phyloP scores from a whole-genome alignment of 371 early-diverging fungal species.

The Blakeslea trispora region DNA sequence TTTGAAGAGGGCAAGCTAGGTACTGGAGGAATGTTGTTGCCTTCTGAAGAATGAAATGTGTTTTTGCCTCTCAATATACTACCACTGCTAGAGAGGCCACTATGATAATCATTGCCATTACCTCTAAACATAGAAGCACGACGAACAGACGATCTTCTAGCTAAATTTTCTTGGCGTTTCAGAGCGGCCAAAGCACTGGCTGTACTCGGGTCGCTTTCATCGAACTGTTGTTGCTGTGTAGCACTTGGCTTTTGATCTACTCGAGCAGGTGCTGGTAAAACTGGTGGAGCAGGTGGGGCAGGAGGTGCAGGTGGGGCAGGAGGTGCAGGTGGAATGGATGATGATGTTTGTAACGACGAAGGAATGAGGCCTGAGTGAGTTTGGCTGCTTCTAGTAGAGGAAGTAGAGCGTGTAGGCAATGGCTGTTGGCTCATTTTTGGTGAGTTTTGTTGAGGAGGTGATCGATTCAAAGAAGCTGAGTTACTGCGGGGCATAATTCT shows the following conservation, averaged over 20 bases:
- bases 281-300: slow-evolving; percentile 30
- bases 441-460: slow-evolving; percentile 25
- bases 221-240: slow-evolving; percentile 23
- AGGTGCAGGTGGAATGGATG: slow-evolving; percentile 13
- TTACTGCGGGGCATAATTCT: slow-evolving; percentile 28
- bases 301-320: slow-evolving; percentile 33
- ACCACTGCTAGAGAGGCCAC: neutral
- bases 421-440: slow-evolving; percentile 20
- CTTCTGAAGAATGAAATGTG: slow-evolving; percentile 5
- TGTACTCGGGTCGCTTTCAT: slow-evolving; percentile 49
- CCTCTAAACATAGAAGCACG: slow-evolving; percentile 49
- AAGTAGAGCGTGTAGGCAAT: slow-evolving; percentile 48
- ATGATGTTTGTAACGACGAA: slow-evolving; percentile 12
- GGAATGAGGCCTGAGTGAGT: no score
- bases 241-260: neutral
- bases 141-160: slow-evolving; percentile 48
- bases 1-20: slow-evolving; percentile 32
- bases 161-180: slow-evolving; percentile 51
- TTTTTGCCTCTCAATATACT: slow-evolving; percentile 16
- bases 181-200: slow-evolving; percentile 50
- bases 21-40: slow-evolving; percentile 38
- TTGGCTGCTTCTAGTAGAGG: slow-evolving; percentile 32
- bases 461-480: slow-evolving; percentile 4
- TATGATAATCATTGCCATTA: slow-evolving; percentile 22
- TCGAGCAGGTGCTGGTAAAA: slow-evolving; percentile 7